phyloP scores from a whole-genome alignment of 306 rosid species.

The Macrotyloma uniflorum region DNA sequence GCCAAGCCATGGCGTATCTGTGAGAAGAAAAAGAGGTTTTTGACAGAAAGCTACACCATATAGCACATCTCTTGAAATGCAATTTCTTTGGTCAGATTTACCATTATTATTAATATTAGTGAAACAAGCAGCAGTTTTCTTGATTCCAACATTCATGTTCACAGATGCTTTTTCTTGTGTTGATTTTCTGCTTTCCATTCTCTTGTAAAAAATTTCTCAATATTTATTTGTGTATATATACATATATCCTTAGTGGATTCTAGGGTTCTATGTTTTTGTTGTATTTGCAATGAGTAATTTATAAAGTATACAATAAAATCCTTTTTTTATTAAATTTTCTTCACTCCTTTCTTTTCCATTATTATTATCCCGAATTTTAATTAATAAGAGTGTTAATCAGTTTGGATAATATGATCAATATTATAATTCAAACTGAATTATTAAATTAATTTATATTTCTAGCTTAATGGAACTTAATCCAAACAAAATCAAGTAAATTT shows the following conservation, averaged over 20 bases:
- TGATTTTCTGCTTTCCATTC: slow-evolving; percentile 17
- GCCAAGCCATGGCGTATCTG: not conserved
- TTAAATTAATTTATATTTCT: too few relatives aligned
- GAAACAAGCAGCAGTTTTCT: slow-evolving; percentile 1
- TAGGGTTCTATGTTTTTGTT: not conserved
- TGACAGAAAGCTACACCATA: slow-evolving; percentile 16
- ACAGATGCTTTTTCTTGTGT: slow-evolving; percentile 5
- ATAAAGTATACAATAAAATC: not conserved
- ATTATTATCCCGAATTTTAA: too few relatives aligned
- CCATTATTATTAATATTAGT: not conserved
- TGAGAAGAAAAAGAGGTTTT: slow-evolving; percentile 21
- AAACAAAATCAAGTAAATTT: too few relatives aligned
- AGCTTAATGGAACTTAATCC: too few relatives aligned
- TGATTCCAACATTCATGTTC: slow-evolving; percentile 23
- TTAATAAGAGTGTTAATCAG: too few relatives aligned
- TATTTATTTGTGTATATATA: slow-evolving; percentile 19
- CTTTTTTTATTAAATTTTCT: not conserved
- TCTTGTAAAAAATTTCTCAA: slow-evolving; percentile 31
- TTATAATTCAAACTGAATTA: too few relatives aligned
- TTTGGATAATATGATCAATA: too few relatives aligned
- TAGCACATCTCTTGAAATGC: slow-evolving; percentile 11
- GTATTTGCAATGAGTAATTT: not conserved
- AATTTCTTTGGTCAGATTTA: slow-evolving; percentile 34
- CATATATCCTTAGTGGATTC: not conserved
- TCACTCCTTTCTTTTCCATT: not conserved